A percentile compares a stretch with the other conserved stretches of the same genome.
phyloP scores from a whole-genome alignment of 495 filamentous ascomycete genomes.

The Sphaerosporella brunnea region DNA sequence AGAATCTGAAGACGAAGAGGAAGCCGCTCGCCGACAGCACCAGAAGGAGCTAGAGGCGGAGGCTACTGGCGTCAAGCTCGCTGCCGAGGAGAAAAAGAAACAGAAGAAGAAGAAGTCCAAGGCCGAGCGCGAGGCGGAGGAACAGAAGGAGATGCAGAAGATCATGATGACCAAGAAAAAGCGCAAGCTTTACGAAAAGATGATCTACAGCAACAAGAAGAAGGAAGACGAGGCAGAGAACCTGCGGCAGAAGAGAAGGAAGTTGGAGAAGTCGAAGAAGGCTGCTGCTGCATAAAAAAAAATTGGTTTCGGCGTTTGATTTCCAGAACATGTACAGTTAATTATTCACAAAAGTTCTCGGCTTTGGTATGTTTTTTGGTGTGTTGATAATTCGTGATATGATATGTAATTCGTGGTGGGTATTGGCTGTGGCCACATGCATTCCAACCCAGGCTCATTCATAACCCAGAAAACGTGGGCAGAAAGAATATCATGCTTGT shows the following conservation, averaged over 20 bases:
- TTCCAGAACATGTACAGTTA: neutral
- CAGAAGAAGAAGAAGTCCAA: slow-evolving; percentile 48
- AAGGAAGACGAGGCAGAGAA: slow-evolving; percentile 55
- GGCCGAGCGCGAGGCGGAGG: slow-evolving; percentile 55
- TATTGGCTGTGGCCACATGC: too few species aligned
- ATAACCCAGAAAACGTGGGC: neutral
- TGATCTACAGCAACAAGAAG: slow-evolving; percentile 75
- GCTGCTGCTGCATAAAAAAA: slow-evolving; percentile 12
- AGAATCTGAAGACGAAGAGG: slow-evolving; percentile 31
- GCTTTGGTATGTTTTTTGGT: neutral
- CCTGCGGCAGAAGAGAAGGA: slow-evolving; percentile 72
- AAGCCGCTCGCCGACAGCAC: slow-evolving; percentile 38
- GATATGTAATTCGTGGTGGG: too few species aligned
- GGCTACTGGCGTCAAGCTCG: slow-evolving; percentile 34
- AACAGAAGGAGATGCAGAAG: slow-evolving; percentile 70
- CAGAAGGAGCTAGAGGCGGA: slow-evolving; percentile 89
- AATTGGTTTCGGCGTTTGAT: neutral
- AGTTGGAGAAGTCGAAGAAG: slow-evolving; percentile 51
- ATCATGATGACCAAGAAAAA: slow-evolving; percentile 89
- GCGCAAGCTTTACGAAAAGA: slow-evolving; percentile 77
- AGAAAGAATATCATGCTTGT: neutral
- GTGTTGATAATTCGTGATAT: too few species aligned
- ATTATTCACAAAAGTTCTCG: neutral
- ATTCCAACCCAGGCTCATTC: neutral
- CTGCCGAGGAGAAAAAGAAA: slow-evolving; percentile 37